Evolutionary conservation across 192 early-diverging fungal species (phyloP).

Genomic region (Pilaira anomala): DNA sequence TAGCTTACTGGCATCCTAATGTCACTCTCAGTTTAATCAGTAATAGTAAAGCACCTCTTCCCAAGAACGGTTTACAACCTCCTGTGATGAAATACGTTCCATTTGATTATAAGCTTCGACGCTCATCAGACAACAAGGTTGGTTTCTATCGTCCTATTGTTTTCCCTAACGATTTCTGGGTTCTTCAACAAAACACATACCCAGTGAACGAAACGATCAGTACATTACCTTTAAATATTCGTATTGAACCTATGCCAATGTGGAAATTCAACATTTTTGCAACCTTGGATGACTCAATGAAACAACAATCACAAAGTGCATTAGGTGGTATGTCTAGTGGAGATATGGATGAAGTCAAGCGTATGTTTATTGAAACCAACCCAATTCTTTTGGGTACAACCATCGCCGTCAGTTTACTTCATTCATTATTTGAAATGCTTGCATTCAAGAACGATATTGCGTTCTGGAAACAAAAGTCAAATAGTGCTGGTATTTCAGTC

Average conservation of each 20-base stretch:
- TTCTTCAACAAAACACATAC: slow-evolving; percentile 60
- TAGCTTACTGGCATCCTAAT: slow-evolving; percentile 81
- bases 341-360: slow-evolving; percentile 79
- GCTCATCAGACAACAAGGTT: slow-evolving; percentile 34
- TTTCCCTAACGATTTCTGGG: slow-evolving; percentile 83
- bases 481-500: slow-evolving; percentile 80
- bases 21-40: slow-evolving; percentile 63
- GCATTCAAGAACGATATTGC: slow-evolving; percentile 93
- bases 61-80: slow-evolving; percentile 47
- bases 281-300: slow-evolving; percentile 48
- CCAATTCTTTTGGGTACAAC: slow-evolving; percentile 76
- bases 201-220: slow-evolving; percentile 75
- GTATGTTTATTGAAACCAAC: slow-evolving; percentile 90
- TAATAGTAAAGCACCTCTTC: slow-evolving; percentile 42
- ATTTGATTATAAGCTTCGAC: slow-evolving; percentile 37
- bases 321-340: slow-evolving; percentile 48
- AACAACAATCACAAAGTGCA: slow-evolving; percentile 60
- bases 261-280: slow-evolving; percentile 75
- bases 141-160: slow-evolving; percentile 68
- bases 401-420: slow-evolving; percentile 72
- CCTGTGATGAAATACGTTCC: slow-evolving; percentile 46
- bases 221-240: slow-evolving; percentile 62
- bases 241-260: slow-evolving; percentile 60
- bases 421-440: slow-evolving; percentile 86
- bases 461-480: slow-evolving; percentile 85